Conservation (phyloP, 495 filamentous ascomycete genomes). For the Evernia prunastri region DNA sequence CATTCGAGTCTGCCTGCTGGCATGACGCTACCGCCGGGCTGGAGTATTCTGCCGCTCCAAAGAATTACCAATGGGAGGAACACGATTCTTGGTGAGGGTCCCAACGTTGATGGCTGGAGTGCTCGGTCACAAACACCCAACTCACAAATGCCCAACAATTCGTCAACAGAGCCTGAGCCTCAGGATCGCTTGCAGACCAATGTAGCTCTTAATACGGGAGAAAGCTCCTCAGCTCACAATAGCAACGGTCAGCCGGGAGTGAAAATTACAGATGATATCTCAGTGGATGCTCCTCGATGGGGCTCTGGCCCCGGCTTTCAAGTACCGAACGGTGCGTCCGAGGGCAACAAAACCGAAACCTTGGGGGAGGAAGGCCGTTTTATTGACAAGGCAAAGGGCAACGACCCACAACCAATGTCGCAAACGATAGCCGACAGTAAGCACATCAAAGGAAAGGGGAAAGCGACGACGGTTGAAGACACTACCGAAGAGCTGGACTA, state of each 20-base stretch:
- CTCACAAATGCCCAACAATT: too few species aligned
- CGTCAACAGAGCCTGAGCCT: not conserved
- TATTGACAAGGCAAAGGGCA: not conserved
- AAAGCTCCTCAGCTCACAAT: not conserved
- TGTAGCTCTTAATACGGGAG: not conserved
- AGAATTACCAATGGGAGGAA: constrained; percentile 34
- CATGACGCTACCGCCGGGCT: constrained; percentile 65
- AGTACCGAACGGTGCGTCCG: not conserved
- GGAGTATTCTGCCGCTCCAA: constrained; percentile 65
- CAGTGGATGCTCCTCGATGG: not conserved
- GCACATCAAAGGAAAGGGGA: constrained; percentile 41
- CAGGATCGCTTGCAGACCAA: not conserved
- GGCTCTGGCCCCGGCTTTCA: constrained; percentile 1
- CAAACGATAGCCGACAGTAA: not conserved
- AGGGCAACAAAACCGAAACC: not conserved
- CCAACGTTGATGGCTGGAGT: constrained; percentile 4
- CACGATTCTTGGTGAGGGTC: constrained; percentile 12
- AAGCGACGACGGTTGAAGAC: constrained; percentile 46
- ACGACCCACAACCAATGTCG: constrained; percentile 9
- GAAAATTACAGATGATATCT: not conserved
- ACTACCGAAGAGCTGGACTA: constrained; percentile 33
- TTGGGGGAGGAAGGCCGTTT: not conserved
- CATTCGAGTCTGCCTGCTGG: constrained; percentile 66
- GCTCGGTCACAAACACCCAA: not conserved
- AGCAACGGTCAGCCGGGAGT: not conserved